A percentile compares a stretch with the other conserved stretches of the same genome.
Conservation (phyloP, 2,329 filamentous ascomycete genomes). For the Gremmenia infestans region DNA sequence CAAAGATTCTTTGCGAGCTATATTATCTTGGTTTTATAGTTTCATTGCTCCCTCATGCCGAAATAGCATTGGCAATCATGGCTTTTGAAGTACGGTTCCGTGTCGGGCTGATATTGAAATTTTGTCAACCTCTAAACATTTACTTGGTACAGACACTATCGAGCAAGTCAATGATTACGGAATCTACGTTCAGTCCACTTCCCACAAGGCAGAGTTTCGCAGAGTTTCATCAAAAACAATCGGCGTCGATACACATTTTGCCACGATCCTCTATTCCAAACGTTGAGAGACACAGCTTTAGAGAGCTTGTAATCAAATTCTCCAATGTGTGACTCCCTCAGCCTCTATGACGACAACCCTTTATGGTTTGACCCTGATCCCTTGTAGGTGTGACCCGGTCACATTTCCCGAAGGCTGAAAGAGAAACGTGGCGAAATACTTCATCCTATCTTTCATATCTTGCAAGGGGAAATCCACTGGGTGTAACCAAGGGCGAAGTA, state of each 20-base stretch:
- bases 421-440: background rate
- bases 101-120: background rate
- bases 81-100: background rate
- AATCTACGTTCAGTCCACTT: no score
- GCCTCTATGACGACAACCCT: background rate
- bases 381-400: background rate
- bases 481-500: slow-evolving; percentile 1
- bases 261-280: background rate
- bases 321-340: background rate
- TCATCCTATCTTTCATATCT: slow-evolving; percentile 3
- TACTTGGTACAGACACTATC: background rate
- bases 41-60: background rate
- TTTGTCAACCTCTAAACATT: background rate
- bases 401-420: slow-evolving; percentile 8
- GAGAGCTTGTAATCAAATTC: background rate
- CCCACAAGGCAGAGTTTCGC: background rate
- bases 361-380: background rate
- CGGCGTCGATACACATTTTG: background rate
- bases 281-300: background rate
- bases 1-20: background rate
- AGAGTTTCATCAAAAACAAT: background rate
- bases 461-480: background rate
- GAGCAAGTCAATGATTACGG: no score
- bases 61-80: background rate
- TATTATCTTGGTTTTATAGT: background rate